Evolutionary conservation across 768 basidiomycete species (phyloP).

Genomic region (Lactarius sp.): DNA sequence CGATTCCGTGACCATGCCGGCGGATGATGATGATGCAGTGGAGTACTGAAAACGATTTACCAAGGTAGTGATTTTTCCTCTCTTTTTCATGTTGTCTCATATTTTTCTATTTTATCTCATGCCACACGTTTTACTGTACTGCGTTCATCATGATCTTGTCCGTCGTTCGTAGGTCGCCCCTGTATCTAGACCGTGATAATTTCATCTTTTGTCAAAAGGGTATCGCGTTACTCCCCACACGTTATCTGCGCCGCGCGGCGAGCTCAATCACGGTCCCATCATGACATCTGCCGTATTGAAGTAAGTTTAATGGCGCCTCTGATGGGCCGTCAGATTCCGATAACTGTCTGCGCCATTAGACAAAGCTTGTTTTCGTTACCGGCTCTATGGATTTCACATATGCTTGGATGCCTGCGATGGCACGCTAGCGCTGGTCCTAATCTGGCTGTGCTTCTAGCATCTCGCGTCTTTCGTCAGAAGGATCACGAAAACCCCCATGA

Average conservation of each 20-base stretch:
- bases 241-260: constrained; percentile 3
- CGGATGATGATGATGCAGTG: constrained; percentile 76
- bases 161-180: constrained; percentile 18
- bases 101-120: constrained; percentile 15
- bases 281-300: constrained; percentile 18
- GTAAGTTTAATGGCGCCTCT: constrained; percentile 6
- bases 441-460: constrained; percentile 10
- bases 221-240: neutral
- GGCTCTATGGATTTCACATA: constrained; percentile 16
- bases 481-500: neutral
- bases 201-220: constrained; percentile 14
- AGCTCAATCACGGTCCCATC: neutral
- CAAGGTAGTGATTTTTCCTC: constrained; percentile 20
- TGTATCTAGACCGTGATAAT: constrained; percentile 25
- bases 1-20: constrained; percentile 44
- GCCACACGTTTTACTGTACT: constrained; percentile 7
- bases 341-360: constrained; percentile 5
- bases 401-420: constrained; percentile 1
- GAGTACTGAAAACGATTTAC: constrained; percentile 48
- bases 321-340: constrained; percentile 15
- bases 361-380: constrained; percentile 17
- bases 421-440: neutral
- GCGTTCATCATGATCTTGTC: constrained; percentile 19
- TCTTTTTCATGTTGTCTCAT: constrained; percentile 14
- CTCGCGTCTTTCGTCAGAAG: neutral